These are phyloP conservation scores for Gleditsia sinensis DNA, from an alignment of 306 rosid species.

Conservation along the genomic window DNA sequence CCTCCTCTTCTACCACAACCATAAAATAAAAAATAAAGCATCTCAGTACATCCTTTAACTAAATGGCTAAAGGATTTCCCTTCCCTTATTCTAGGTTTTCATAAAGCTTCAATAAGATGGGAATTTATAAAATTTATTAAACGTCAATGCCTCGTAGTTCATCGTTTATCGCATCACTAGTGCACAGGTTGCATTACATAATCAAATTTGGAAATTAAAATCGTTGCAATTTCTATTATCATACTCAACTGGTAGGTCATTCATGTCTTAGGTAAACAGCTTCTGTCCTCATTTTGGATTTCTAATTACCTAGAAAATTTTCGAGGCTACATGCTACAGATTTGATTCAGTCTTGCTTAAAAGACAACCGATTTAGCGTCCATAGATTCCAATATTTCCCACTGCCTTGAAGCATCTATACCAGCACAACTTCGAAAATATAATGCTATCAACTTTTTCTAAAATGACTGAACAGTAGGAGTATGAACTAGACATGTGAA, in stretches of 20 bases:
- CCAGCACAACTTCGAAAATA: background rate
- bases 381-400: background rate
- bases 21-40: background rate
- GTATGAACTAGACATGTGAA: background rate
- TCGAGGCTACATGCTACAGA: background rate
- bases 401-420: background rate
- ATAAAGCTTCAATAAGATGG: background rate
- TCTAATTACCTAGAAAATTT: background rate
- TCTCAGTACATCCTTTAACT: background rate
- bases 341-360: background rate
- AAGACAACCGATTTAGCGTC: background rate
- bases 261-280: background rate
- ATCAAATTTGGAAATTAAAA: background rate
- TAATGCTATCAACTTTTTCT: background rate
- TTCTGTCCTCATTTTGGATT: background rate
- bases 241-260: background rate
- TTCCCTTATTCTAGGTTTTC: background rate
- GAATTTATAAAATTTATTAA: background rate
- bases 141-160: constrained; percentile 8
- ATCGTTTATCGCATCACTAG: background rate
- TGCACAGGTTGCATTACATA: background rate
- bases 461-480: background rate
- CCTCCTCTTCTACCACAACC: background rate
- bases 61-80: background rate
- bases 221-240: background rate